Evolutionary conservation across 345 rosid species (phyloP), one percentile per base, ranked within the genome.

Genomic region (Ailanthus altissimus): DNA sequence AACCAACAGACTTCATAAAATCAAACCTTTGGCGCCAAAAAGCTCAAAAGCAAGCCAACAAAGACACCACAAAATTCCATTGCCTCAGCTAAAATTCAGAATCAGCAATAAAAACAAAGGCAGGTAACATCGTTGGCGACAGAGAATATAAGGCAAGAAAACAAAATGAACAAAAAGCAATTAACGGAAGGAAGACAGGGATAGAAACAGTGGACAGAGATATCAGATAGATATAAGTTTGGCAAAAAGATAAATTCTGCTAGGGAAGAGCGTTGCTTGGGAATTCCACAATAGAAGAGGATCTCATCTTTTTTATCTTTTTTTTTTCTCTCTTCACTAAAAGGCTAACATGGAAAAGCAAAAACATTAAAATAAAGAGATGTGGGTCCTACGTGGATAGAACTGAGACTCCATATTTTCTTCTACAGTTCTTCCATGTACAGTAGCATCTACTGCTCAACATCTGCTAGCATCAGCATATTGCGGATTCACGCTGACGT

Each of bases 381-480:
- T n/a, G 80, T 82, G 77, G 88, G 88, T 75, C 84, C 85, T 47
- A 75, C 64, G 62, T 59, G 82, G 81, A 78, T 64, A 63, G 26
- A 75, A 64, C 62, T 10, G 51, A 60, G 25, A 76, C 73, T 13
- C 46, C 36, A 10, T 49, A 21, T 51, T 71, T 54, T 60, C 61
- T 54, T 9, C 64, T 45, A 40, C 75, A 45, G 71, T 40, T 49
- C 63, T 36, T 63, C n/a, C 51, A 14, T 76, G 13, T 78, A 67
- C 84, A 42, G 69, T 79, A 6, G 56, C 76, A 50, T 15, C 70
- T n/a, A n/a, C n/a, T n/a, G n/a, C n/a, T n/a, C n/a, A n/a, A n/a
- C n/a, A n/a, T n/a, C 38, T 32, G 6, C 51, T 36, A 7, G 26
- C 59, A 69, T 18, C 57, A 42, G n/a, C 36, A 6, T 15, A 2